Evolutionary conservation across 495 filamentous ascomycete species (phyloP).

Genomic region (Ascodesmis nigricans): DNA sequence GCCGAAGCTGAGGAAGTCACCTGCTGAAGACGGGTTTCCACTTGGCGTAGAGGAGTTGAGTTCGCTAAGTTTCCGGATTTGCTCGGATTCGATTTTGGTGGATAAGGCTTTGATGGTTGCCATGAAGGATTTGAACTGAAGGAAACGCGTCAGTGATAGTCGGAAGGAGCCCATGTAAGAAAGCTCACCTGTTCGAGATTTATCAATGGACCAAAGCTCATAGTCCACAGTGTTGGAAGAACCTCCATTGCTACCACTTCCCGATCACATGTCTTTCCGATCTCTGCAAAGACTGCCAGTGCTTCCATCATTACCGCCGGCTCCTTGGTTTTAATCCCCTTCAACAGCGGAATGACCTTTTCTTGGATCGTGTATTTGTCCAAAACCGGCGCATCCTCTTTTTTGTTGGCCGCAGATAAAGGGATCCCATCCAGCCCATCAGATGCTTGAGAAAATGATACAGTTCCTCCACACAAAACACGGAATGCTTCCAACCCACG

Average conservation of each 20-base stretch:
- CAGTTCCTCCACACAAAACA: slow-evolving; percentile 58
- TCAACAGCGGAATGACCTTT: slow-evolving; percentile 75
- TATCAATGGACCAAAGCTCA: slow-evolving; percentile 74
- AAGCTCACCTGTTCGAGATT: slow-evolving; percentile 36
- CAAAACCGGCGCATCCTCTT: slow-evolving; percentile 45
- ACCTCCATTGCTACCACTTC: slow-evolving; percentile 91
- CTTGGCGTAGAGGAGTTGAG: slow-evolving; percentile 30
- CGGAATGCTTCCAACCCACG: slow-evolving; percentile 72
- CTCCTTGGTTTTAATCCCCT: slow-evolving; percentile 90
- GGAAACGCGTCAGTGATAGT: too few species aligned
- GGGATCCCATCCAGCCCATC: slow-evolving; percentile 49
- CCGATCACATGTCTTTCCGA: slow-evolving; percentile 59
- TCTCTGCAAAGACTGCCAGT: slow-evolving; percentile 56
- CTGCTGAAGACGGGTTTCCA: slow-evolving; percentile 17
- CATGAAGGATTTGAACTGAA: slow-evolving; percentile 71
- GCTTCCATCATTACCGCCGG: slow-evolving; percentile 94
- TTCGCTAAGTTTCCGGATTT: slow-evolving; percentile 67
- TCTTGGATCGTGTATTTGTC: slow-evolving; percentile 97
- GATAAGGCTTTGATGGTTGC: slow-evolving; percentile 61
- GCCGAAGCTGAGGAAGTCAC: slow-evolving; percentile 40
- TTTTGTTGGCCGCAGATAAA: slow-evolving; percentile 5
- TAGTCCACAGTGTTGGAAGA: slow-evolving; percentile 71
- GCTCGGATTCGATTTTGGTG: slow-evolving; percentile 60
- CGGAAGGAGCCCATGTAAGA: not conserved
- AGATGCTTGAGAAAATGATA: slow-evolving; percentile 23